These are phyloP conservation scores for Alternaria viburni DNA, from an alignment of 2,329 filamentous ascomycete genomes.

Conservation along the genomic window DNA sequence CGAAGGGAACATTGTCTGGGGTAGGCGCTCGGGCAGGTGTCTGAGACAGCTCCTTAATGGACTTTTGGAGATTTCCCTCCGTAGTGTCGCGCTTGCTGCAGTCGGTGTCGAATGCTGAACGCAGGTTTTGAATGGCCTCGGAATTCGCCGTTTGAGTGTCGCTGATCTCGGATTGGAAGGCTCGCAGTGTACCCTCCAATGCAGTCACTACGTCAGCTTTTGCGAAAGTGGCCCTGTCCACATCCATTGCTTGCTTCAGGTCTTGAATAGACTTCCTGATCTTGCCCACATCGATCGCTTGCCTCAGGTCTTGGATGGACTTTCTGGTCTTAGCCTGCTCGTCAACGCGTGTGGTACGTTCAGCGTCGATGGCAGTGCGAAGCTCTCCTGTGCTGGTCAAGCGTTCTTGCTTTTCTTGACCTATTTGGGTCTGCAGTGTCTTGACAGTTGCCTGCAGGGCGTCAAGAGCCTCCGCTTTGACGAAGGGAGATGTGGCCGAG, in stretches of 20 bases:
- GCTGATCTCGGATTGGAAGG: background rate
- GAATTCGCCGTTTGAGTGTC: background rate
- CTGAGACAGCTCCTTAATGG: background rate
- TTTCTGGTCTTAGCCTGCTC: background rate
- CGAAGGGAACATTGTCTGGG: background rate
- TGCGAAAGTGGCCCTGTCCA: background rate
- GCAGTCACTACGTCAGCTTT: background rate
- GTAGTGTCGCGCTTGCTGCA: conserved; percentile 1
- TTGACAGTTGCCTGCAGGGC: background rate
- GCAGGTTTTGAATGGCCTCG: background rate
- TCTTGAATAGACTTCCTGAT: background rate
- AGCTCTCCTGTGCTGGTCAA: background rate
- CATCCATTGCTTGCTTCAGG: background rate
- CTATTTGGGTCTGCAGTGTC: background rate
- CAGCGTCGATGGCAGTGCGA: background rate
- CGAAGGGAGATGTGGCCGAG: background rate
- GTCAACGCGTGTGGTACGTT: background rate
- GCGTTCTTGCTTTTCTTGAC: background rate
- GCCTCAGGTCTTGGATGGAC: background rate
- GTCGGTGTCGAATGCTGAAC: background rate
- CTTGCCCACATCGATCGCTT: background rate
- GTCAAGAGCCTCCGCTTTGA: background rate
- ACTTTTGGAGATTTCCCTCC: background rate
- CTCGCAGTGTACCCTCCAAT: background rate
- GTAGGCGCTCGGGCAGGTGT: background rate